These are phyloP conservation scores for Monosporascus ibericus DNA, from an alignment of 2,329 filamentous ascomycete species.

Conservation along the genomic window DNA sequence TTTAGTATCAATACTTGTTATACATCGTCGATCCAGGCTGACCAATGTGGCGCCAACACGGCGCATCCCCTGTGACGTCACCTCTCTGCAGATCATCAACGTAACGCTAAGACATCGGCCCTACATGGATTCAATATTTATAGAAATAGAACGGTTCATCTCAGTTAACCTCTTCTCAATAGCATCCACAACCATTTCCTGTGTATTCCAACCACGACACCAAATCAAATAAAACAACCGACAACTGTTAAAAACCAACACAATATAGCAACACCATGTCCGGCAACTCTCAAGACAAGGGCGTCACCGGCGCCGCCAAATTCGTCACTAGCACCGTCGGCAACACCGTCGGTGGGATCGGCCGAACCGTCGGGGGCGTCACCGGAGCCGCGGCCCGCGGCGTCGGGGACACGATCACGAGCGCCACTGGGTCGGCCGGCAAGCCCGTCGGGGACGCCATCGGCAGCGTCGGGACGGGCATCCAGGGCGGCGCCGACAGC, in stretches of 20 bases:
- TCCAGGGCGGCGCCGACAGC: conserved; percentile 35
- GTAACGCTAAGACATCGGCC: too few species aligned
- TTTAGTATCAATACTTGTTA: too few species aligned
- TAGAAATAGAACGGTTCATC: too few species aligned
- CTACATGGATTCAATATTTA: too few species aligned
- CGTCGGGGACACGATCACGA: conserved; percentile 38
- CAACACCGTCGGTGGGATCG: conserved; percentile 24
- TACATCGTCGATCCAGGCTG: too few species aligned
- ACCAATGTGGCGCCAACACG: too few species aligned
- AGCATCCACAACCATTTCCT: too few species aligned
- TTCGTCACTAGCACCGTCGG: conserved; percentile 28
- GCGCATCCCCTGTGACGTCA: too few species aligned
- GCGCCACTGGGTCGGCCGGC: conserved; percentile 37
- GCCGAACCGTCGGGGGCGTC: conserved; percentile 25
- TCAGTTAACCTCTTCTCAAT: too few species aligned
- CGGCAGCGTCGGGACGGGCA: conserved; percentile 33
- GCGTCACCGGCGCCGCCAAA: conserved; percentile 27
- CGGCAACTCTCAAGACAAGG: conserved; percentile 22
- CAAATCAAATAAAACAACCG: too few species aligned
- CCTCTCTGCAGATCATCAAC: too few species aligned
- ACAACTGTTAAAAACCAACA: background rate
- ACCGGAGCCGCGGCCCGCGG: conserved; percentile 37
- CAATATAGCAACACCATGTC: conserved; percentile 18
- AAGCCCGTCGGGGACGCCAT: conserved; percentile 43
- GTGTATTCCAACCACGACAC: too few species aligned